Evolutionary conservation across 2,329 filamentous ascomycete genomes (phyloP), one percentile per base, ranked within the genome.

Genomic region (Phaeophleospora eucalypticola): DNA sequence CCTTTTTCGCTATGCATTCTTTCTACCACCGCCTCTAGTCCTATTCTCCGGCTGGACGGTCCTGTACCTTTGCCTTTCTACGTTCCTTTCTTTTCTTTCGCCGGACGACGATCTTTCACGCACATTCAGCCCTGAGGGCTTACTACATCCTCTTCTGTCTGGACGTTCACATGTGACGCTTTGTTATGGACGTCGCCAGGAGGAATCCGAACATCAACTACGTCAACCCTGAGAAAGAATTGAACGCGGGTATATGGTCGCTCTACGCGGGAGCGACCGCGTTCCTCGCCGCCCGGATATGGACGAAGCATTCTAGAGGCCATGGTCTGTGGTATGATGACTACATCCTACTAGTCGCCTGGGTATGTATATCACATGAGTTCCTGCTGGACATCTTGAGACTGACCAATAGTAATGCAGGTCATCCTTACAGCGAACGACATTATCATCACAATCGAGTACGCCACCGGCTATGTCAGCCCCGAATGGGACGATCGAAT

Each of bases 401-500:
- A 7, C 48, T 56, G 40, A 53, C 43, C 18, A 17, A 36, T n/a
- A n/a, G n/a, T n/a, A 9, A 9, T 20, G 16, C 19, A 74, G 74
- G 29, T 65, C 6, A 57, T 76, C 3, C 64, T 75, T 3, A 59
- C 73, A n/a, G 58, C 61, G 32, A 76, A 72, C 58, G 68, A 77
- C 49, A 68, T 59, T 39, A 55, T 77, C 14, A 77, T 77, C 44
- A 58, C 71, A 1, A 52, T 70, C 39, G 64, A 77, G 48, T 78
- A 72, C 46, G 72, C 69, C 4, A 76, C 70, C 6, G 75, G 74
- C 41, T 77, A 77, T 50, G 68, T 75, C 4, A 58, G 64, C 1
- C 58, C 71, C n/a, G 56, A 63, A 15, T 78, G 75, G 75, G 70
- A 73, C 48, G 72, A 76, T 51, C 69, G 68, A 44, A 77, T 77